Evolutionary conservation across 2,329 filamentous ascomycete species (phyloP).

Genomic region (Dactylellina drechsleri): DNA sequence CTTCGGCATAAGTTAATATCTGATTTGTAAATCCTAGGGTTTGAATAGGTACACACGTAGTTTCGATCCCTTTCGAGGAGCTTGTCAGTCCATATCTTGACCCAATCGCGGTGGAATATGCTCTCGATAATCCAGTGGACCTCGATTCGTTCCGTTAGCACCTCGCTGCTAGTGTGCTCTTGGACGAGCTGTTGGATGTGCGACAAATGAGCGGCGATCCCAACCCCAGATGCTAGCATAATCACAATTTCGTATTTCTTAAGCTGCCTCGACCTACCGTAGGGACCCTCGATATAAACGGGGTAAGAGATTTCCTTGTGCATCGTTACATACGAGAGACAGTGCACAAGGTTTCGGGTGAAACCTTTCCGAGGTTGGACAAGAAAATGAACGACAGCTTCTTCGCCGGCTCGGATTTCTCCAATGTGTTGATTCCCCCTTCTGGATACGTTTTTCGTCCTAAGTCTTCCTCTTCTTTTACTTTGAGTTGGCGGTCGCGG

Average conservation of each 20-base stretch:
- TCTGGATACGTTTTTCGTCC: no score
- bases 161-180: neutral
- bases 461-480: neutral
- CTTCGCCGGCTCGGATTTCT: no score
- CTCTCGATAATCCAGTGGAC: slow-evolving; percentile 10
- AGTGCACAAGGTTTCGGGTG: neutral
- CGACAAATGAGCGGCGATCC: neutral
- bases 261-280: neutral
- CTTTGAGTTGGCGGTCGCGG: neutral
- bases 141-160: neutral
- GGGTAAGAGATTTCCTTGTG: neutral
- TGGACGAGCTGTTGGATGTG: neutral
- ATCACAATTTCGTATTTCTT: neutral
- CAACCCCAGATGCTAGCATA: neutral
- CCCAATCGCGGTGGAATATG: slow-evolving; percentile 17
- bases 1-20: neutral
- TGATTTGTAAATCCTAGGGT: no score
- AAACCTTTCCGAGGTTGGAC: neutral
- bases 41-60: slow-evolving; percentile 9
- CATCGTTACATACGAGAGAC: neutral
- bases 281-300: neutral
- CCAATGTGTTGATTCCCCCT: no score
- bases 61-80: slow-evolving; percentile 19
- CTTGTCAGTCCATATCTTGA: slow-evolving; percentile 30
- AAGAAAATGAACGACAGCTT: neutral